Base-by-base conservation (phyloP, 768 basidiomycete genomes). In the Pleurotus eryngii region DNA sequence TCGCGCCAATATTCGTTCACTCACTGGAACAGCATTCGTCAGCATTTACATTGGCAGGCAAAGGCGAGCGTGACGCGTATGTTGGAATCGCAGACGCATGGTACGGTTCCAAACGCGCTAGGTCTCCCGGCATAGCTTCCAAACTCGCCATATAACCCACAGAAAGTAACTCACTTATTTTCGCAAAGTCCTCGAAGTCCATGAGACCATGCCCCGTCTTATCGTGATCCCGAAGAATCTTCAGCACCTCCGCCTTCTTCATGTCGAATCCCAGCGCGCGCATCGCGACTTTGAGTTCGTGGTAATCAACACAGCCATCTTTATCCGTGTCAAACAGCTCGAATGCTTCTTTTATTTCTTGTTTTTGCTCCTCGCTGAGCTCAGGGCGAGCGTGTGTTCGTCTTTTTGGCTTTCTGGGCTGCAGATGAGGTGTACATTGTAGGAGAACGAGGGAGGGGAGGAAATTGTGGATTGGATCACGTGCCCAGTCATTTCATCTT, bases 271-370 rank as follows among this genome's bases (percentile, higher is more conserved):
- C 97, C 58, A 99, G 75, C 1, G 97, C 97, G 46, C 97, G 83
- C 92, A 99, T 95, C 51, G 96, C 95, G 66, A 99, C 97, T 73
- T 98, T 99, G 65, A 98, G 82, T 70, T 99, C 97, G 75, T 99
- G 97, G 74, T 98, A 98, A 75, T 98, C 97, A 57, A 98, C 79
- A 51, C 82, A 86, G 35, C 92, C 92, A 67, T 99, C 97, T 78
- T 98, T 97, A 81, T 99, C 97, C 46, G 95, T 92, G 75, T 99
- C 97, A 69, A 99, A 99, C 55, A 99, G 86, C 72, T 98, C 96
- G 67, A 99, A 99, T 0, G 97, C 97, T 67, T 99, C 97, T 71
- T 95, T 95, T 56, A 98, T 95, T 73, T 99, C 97, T 65, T 94
- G 91, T 65, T 91, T 91, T 66, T 93, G 91, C 68, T 94, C 91